A percentile compares a stretch with the other conserved stretches of the same genome.
phyloP scores from a whole-genome alignment of 1,139 yeast genomes.

The Suhomyces choctaworum region DNA sequence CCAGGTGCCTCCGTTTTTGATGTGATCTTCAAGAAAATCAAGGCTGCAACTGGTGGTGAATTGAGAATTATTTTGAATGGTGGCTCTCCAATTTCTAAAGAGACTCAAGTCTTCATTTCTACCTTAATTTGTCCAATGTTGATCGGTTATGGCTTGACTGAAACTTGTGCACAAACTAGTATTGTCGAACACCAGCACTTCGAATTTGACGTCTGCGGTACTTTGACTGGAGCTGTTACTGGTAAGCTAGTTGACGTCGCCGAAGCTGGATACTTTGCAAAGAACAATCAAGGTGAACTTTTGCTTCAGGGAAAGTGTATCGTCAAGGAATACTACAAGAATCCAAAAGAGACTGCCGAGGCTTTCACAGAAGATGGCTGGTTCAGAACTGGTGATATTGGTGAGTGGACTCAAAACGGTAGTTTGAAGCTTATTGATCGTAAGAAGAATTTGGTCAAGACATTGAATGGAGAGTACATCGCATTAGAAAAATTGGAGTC shows the following conservation, averaged over 20 bases:
- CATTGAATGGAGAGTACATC: slow-evolving; percentile 95
- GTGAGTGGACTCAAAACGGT: slow-evolving; percentile 86
- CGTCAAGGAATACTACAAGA: slow-evolving; percentile 75
- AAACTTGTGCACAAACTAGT: slow-evolving; percentile 87
- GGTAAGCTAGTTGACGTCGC: slow-evolving; percentile 88
- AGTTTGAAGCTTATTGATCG: slow-evolving; percentile 86
- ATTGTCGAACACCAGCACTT: slow-evolving; percentile 65
- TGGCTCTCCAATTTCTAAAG: slow-evolving; percentile 86
- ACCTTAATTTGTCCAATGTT: slow-evolving; percentile 84
- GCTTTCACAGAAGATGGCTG: slow-evolving; percentile 86
- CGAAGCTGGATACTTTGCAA: slow-evolving; percentile 90
- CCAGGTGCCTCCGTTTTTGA: slow-evolving; percentile 70
- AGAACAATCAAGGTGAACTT: slow-evolving; percentile 91
- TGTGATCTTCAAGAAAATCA: slow-evolving; percentile 80
- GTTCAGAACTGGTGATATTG: slow-evolving; percentile 98
- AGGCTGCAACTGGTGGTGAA: slow-evolving; percentile 94
- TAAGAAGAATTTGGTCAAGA: slow-evolving; percentile 93
- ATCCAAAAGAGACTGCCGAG: slow-evolving; percentile 74
- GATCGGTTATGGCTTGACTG: slow-evolving; percentile 96
- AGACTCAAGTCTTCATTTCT: slow-evolving; percentile 82
- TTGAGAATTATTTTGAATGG: slow-evolving; percentile 78
- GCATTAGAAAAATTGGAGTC: slow-evolving; percentile 93
- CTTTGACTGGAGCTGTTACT: slow-evolving; percentile 78
- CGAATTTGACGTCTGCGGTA: slow-evolving; percentile 78
- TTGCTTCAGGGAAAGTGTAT: slow-evolving; percentile 76